phyloP scores from a whole-genome alignment of 768 basidiomycete genomes.

The Dendrothele bispora region DNA sequence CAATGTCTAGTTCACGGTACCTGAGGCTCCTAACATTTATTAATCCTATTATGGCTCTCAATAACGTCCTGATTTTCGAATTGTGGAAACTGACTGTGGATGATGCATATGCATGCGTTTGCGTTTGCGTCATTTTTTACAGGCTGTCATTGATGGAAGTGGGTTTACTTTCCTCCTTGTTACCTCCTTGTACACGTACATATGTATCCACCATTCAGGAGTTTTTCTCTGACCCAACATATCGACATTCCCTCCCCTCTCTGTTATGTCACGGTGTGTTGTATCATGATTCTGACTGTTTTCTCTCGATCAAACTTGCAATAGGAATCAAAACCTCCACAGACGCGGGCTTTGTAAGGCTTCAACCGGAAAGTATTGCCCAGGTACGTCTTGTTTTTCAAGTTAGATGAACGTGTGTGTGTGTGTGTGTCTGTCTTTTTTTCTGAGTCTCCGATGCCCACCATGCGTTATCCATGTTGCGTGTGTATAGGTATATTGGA shows the following conservation, averaged over 20 bases:
- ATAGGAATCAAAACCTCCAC: slow-evolving; percentile 44
- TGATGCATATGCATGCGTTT: not conserved
- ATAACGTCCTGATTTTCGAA: not conserved
- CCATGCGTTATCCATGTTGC: not conserved
- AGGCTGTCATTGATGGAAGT: slow-evolving; percentile 74
- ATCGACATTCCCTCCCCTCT: not conserved
- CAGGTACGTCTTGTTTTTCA: slow-evolving; percentile 40
- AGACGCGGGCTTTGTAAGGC: slow-evolving; percentile 45
- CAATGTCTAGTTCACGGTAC: too few relatives aligned
- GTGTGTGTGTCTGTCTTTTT: slow-evolving; percentile 5
- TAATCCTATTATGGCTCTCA: not conserved
- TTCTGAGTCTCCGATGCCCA: slow-evolving; percentile 9
- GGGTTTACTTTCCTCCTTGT: slow-evolving; percentile 9
- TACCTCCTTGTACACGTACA: not conserved
- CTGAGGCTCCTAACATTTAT: too few relatives aligned
- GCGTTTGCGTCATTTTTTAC: not conserved
- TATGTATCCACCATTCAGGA: not conserved
- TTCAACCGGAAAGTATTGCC: slow-evolving; percentile 71
- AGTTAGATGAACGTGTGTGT: not conserved
- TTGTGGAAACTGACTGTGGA: not conserved
- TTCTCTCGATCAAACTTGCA: slow-evolving; percentile 27
- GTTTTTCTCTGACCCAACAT: not conserved
- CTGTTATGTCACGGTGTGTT: slow-evolving; percentile 9
- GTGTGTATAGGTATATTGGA: slow-evolving; percentile 56
- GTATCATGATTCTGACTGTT: slow-evolving; percentile 40